These are phyloP conservation scores for Corchorus olitorius DNA, from an alignment of 345 rosid genomes.

Conservation along the genomic window DNA sequence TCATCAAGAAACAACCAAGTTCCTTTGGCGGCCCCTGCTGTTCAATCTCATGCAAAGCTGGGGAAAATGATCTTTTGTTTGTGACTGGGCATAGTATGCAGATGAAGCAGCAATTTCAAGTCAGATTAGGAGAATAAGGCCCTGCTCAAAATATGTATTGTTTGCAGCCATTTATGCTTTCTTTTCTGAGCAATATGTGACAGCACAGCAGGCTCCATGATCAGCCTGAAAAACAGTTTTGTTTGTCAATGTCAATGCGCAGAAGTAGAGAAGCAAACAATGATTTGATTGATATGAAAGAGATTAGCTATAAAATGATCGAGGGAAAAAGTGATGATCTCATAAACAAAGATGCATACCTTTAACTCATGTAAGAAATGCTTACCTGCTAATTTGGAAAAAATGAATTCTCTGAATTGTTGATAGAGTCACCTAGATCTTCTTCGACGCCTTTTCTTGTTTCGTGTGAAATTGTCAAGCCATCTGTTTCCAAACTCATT, in stretches of 20 bases:
- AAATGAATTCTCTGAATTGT: background rate
- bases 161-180: too few species aligned
- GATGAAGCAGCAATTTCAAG: too few species aligned
- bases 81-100: too few species aligned
- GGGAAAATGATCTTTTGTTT: too few species aligned
- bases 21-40: too few species aligned
- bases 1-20: too few species aligned
- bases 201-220: too few species aligned
- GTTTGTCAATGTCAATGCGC: background rate
- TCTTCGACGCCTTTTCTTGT: background rate
- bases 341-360: background rate
- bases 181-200: too few species aligned
- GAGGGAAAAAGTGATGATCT: background rate
- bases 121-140: too few species aligned
- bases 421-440: background rate
- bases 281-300: background rate
- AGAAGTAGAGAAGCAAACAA: background rate
- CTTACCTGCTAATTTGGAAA: constrained; percentile 5
- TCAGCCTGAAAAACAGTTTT: too few species aligned
- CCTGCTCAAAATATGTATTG: too few species aligned
- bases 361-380: background rate
- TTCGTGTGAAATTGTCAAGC: background rate
- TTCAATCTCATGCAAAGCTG: too few species aligned
- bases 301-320: background rate
- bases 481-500: background rate